Percentiles rank a stretch among this genome's conserved stretches.
phyloP scores from a whole-genome alignment of 2,329 filamentous ascomycete species.

The Pseudogymnoascus verrucosus region DNA sequence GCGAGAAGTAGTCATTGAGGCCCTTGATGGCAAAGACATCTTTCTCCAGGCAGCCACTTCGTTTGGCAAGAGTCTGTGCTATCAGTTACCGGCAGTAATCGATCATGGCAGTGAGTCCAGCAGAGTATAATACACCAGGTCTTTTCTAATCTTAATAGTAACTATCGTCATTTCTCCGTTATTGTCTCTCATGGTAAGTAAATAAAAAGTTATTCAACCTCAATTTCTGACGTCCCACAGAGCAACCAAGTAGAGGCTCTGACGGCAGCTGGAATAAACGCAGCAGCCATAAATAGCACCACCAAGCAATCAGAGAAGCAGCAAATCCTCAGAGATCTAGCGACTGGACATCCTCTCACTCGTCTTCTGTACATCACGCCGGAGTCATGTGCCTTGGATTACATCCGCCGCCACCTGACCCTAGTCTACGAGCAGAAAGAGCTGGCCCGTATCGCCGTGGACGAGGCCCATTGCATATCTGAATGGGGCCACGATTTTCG shows the following conservation, averaged over 20 bases:
- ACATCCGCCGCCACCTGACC: slow-evolving; percentile 67
- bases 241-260: slow-evolving; percentile 88
- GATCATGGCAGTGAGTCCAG: slow-evolving; percentile 66
- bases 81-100: slow-evolving; percentile 82
- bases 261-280: slow-evolving; percentile 63
- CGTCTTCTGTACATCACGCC: slow-evolving; percentile 89
- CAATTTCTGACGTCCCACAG: slow-evolving; percentile 33
- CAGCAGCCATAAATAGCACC: slow-evolving; percentile 80
- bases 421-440: slow-evolving; percentile 73
- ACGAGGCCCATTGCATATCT: slow-evolving; percentile 94
- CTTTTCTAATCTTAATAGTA: slow-evolving; percentile 43
- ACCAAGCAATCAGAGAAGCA: slow-evolving; percentile 58
- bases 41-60: slow-evolving; percentile 87
- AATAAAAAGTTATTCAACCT: neutral
- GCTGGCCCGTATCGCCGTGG: slow-evolving; percentile 79
- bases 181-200: slow-evolving; percentile 72
- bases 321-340: slow-evolving; percentile 69
- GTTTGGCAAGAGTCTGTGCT: slow-evolving; percentile 91
- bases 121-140: neutral
- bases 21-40: slow-evolving; percentile 77
- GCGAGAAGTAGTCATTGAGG: slow-evolving; percentile 77
- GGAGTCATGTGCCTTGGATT: slow-evolving; percentile 70
- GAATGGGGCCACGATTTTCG: slow-evolving; percentile 98
- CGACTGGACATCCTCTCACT: slow-evolving; percentile 76
- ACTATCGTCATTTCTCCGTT: slow-evolving; percentile 87